Percentiles rank a stretch among this genome's conserved stretches.
phyloP scores from a whole-genome alignment of 768 basidiomycete genomes.

The Myochromella boudieri region DNA sequence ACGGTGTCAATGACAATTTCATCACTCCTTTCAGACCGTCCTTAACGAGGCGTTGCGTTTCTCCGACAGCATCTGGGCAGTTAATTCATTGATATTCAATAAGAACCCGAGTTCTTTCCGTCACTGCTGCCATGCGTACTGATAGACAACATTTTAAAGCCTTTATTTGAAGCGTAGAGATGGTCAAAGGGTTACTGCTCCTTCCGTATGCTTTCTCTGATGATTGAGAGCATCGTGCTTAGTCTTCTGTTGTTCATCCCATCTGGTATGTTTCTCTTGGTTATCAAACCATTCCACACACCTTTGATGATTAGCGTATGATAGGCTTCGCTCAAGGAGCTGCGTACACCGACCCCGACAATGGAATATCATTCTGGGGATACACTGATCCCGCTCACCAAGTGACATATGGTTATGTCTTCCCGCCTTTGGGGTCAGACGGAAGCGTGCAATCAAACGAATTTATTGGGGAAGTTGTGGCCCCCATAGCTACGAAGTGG shows the following conservation, averaged over 20 bases:
- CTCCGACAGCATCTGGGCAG: conserved; percentile 1
- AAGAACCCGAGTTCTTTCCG: conserved; percentile 12
- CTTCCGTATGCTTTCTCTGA: too few species aligned
- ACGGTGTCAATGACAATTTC: neutral
- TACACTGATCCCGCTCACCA: conserved; percentile 39
- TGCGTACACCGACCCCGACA: conserved; percentile 49
- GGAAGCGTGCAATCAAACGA: conserved; percentile 36
- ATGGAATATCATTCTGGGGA: conserved; percentile 54
- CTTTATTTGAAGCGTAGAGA: too few species aligned
- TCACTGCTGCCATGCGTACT: conserved; percentile 7
- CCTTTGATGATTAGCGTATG: neutral
- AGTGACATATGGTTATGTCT: conserved; percentile 49
- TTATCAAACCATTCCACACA: conserved; percentile 30
- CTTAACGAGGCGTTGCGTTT: too few species aligned
- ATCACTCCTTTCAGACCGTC: too few species aligned
- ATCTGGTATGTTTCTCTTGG: conserved; percentile 23
- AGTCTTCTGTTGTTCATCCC: conserved; percentile 28
- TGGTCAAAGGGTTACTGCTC: too few species aligned
- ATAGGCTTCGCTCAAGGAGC: conserved; percentile 44
- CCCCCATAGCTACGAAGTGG: conserved; percentile 55
- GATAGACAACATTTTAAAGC: conserved; percentile 1
- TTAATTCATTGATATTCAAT: neutral
- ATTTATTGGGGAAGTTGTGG: conserved; percentile 63
- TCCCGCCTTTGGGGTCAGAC: conserved; percentile 42
- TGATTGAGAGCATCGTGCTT: too few species aligned